Percentiles rank a stretch among this genome's conserved stretches.
These are phyloP conservation scores for Aureobasidium namibiae DNA, from an alignment of 2,329 filamentous ascomycete species.

Conservation along the genomic window DNA sequence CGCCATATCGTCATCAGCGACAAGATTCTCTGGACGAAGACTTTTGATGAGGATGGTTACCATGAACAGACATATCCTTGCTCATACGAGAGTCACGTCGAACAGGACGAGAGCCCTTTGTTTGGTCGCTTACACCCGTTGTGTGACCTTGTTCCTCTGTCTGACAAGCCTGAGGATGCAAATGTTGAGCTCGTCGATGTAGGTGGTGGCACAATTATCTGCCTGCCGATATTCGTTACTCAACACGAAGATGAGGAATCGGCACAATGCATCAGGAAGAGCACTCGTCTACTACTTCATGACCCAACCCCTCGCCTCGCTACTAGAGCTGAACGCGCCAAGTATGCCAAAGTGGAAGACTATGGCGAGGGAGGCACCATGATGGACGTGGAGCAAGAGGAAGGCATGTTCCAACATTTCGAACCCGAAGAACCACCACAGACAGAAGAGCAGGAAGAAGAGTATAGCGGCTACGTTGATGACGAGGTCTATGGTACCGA, in stretches of 20 bases:
- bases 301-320: neutral
- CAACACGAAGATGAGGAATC: neutral
- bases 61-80: neutral
- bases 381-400: neutral
- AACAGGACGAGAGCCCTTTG: neutral
- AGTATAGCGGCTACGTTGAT: neutral
- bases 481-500: neutral
- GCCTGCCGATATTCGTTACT: neutral
- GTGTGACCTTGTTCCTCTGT: slow-evolving; percentile 4
- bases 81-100: neutral
- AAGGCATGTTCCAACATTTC: neutral
- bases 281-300: neutral
- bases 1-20: neutral
- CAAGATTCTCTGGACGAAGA: neutral
- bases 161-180: neutral
- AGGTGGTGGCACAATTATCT: neutral
- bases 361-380: neutral
- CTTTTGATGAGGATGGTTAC: slow-evolving; percentile 8
- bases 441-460: neutral
- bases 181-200: slow-evolving; percentile 11
- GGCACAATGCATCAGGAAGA: neutral
- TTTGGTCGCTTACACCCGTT: slow-evolving; percentile 7
- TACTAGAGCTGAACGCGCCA: neutral
- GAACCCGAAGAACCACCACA: neutral
- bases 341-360: neutral